Base-by-base conservation (phyloP, 176 grass and related monocot species). In the Aegilops bicornis region DNA sequence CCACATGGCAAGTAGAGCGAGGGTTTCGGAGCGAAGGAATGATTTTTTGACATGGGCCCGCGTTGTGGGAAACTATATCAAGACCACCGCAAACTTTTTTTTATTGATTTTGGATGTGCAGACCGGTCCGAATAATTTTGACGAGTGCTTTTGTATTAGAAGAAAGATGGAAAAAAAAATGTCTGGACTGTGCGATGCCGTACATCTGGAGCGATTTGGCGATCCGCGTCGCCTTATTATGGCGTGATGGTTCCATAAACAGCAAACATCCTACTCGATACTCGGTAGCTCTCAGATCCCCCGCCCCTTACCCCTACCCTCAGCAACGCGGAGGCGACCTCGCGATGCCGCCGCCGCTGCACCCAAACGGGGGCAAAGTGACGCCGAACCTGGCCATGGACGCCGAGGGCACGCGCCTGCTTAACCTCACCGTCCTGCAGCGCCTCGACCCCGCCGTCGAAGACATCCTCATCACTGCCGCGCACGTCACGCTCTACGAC, bases 361-460 rank as follows among this genome's bases (percentile, higher is more conserved):
- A 74, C n/a, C 70, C 90, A 30, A 89, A 66, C 90, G 96, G 75
- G 25, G 96, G 66, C 24, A 95, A 95, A 86, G 81, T 98, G 75
- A 92, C 91, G 16, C 96, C 96, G 23, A 98, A 98, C 71, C 86
- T 95, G 66, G 74, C 58, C 10, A 86, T 73, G 72, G 93, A 98
- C 83, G 83, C 89, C 68, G 90, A 91, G 76, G 91, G 71, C 60
- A 98, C 87, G 77, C 94, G 91, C 60, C 33, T 82, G 73, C 93
- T 96, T 40, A 96, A 96, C 83, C 96, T 98, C 81, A 94, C 96
- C 16, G 96, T 98, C 7, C 90, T 98, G 7, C 96, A 95, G 82
- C 89, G 96, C 89, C 91, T 98, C 82, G 96, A 98, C 86, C 93
- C 93, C 15, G 94, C 89, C 62, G 90, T 98, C 14, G 96, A 98